Evolutionary conservation across 805 yeast species (phyloP).

Genomic region (Nematodospora valgi): DNA sequence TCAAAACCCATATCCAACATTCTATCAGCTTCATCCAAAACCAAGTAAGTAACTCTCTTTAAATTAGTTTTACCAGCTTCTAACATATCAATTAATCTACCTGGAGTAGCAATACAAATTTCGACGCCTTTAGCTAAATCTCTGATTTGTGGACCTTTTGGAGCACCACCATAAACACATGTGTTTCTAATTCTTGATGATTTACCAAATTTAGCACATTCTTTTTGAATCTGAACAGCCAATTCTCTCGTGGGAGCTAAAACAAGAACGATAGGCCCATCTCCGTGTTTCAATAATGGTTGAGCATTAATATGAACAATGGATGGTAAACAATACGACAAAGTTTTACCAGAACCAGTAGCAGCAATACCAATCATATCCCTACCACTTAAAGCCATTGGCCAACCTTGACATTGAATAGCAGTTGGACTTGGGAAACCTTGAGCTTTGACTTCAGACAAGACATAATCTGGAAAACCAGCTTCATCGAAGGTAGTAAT

Average conservation of each 20-base stretch:
- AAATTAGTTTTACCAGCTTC: slow-evolving; percentile 93
- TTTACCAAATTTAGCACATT: slow-evolving; percentile 91
- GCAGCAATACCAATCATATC: slow-evolving; percentile 99
- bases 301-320: slow-evolving; percentile 98
- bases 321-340: slow-evolving; percentile 94
- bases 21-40: slow-evolving; percentile 98
- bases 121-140: slow-evolving; percentile 94
- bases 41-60: slow-evolving; percentile 94
- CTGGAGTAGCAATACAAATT: slow-evolving; percentile 97
- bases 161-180: slow-evolving; percentile 99
- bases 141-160: slow-evolving; percentile 96
- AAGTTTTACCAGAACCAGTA: slow-evolving; percentile 98
- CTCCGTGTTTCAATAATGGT: slow-evolving; percentile 88
- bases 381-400: slow-evolving; percentile 98
- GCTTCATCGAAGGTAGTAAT: slow-evolving; percentile 92
- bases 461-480: slow-evolving; percentile 94
- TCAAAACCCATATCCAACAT: slow-evolving; percentile 99
- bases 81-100: slow-evolving; percentile 96
- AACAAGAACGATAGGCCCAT: slow-evolving; percentile 94
- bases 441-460: slow-evolving; percentile 81
- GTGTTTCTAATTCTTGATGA: slow-evolving; percentile 93
- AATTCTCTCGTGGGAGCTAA: slow-evolving; percentile 98
- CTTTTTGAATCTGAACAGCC: slow-evolving; percentile 95
- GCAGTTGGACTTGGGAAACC: slow-evolving; percentile 95
- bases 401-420: slow-evolving; percentile 99